Conservation (phyloP, 305 asterid genomes). For the Galium porrigens region DNA sequence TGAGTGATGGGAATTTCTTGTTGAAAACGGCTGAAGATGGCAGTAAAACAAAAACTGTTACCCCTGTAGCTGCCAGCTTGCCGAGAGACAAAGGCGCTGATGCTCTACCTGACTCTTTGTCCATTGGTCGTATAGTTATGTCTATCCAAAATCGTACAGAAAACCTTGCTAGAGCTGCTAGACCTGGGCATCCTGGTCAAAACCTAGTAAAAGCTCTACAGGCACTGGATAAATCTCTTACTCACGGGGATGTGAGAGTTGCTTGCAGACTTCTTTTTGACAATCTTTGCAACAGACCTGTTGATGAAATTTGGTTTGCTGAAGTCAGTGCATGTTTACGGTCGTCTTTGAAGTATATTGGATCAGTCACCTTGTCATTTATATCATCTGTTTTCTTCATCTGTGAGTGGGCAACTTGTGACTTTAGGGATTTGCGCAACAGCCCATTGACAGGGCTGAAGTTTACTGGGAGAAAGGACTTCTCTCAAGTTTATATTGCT, state of each 20-base stretch:
- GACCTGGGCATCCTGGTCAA: conserved; percentile 55
- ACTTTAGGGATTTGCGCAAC: conserved; percentile 66
- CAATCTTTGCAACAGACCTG: conserved; percentile 54
- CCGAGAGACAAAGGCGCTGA: conserved; percentile 42
- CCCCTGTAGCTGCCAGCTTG: conserved; percentile 36
- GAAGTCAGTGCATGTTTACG: conserved; percentile 67
- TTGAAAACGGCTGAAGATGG: conserved; percentile 57
- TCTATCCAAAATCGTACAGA: conserved; percentile 67
- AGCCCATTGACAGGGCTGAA: conserved; percentile 55
- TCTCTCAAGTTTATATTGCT: conserved; percentile 70
- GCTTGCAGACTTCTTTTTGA: conserved; percentile 59
- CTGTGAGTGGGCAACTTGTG: conserved; percentile 98
- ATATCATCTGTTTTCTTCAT: conserved; percentile 71
- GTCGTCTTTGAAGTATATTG: conserved; percentile 61
- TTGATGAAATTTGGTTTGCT: conserved; percentile 68
- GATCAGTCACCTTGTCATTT: conserved; percentile 41
- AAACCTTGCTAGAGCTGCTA: conserved; percentile 65
- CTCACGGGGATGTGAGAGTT: conserved; percentile 58
- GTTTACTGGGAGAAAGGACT: conserved; percentile 77
- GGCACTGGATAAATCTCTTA: conserved; percentile 64
- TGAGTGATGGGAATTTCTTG: conserved; percentile 62
- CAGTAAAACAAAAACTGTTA: conserved; percentile 44
- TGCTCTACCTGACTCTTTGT: conserved; percentile 45
- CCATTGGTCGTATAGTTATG: conserved; percentile 51
- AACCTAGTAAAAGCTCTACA: conserved; percentile 63